phyloP scores from a whole-genome alignment of 2,329 filamentous ascomycete genomes.

The Aspergillus novofumigatus region DNA sequence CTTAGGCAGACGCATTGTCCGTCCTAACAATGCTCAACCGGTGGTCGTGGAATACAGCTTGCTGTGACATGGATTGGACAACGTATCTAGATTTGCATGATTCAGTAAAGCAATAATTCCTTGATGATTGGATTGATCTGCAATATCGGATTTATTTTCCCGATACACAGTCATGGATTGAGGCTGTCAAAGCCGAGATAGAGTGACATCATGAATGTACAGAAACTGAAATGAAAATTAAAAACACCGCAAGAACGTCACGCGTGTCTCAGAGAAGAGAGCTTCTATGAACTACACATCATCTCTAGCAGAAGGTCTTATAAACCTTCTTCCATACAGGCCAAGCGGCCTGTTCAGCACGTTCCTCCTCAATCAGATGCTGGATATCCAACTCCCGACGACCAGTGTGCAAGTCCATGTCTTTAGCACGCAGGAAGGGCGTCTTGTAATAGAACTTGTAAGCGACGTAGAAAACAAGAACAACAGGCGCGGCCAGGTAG shows the following conservation, averaged over 20 bases:
- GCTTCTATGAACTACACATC: neutral
- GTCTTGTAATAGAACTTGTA: slow-evolving; percentile 77
- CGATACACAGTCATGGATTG: neutral
- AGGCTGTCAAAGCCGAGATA: neutral
- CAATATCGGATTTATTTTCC: neutral
- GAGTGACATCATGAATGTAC: neutral
- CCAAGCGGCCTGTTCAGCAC: slow-evolving; percentile 67
- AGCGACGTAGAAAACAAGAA: slow-evolving; percentile 58
- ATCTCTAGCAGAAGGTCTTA: slow-evolving; percentile 62
- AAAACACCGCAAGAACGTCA: slow-evolving; percentile 7
- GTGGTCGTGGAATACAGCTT: neutral
- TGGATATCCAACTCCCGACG: slow-evolving; percentile 79
- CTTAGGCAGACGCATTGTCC: neutral
- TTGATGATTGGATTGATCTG: neutral
- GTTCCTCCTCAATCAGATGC: slow-evolving; percentile 73
- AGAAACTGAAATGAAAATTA: neutral
- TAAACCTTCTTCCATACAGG: slow-evolving; percentile 73
- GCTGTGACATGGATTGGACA: neutral
- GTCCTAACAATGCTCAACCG: too few relatives aligned
- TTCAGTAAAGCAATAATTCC: neutral
- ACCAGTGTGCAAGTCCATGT: slow-evolving; percentile 86
- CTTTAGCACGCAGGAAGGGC: slow-evolving; percentile 58
- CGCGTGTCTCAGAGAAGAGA: slow-evolving; percentile 1
- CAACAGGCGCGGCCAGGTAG: slow-evolving; percentile 57
- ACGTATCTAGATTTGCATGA: neutral